Base-by-base conservation (phyloP, 768 basidiomycete genomes). In the Lactarius pseudohatsudake region DNA sequence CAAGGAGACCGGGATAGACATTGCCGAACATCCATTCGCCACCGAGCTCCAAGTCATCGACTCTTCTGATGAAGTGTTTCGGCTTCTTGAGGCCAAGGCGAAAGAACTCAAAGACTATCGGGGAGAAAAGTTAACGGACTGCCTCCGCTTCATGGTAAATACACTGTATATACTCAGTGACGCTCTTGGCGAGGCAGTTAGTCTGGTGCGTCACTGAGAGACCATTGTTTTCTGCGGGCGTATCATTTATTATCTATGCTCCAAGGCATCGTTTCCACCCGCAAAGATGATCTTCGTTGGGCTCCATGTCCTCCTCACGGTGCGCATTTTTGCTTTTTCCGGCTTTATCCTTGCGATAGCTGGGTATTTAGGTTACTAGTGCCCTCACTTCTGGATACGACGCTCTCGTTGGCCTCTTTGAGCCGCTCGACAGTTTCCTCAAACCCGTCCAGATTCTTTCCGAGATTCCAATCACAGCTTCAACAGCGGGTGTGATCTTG, bases 341-440 rank as follows among this genome's bases (percentile, higher is more conserved):
- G 11, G 34, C 36, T 36, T 36, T 36, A 36, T 36, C 9, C 36
- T 7, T 36, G 11, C 11, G 11, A 36, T 36, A 38, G 11, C 36
- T 38, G 36, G 11, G 36, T 38, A 38, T 38, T 16, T 18, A 61
- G 61, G 36, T 26, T 7, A 16, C 50, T n/a, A 5, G 13, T 36
- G 3, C 18, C 3, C n/a, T 28, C 13, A 26, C n/a, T 8, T 32
- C 45, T 15, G 50, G 50, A 8, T 61, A 53, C 20, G 41, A 61
- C 15, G n/a, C 50, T 2, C 50, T 61, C n/a, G 34, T 60, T 22
- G 43, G 22, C 26, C 30, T 60, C 18, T 60, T 60, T n/a, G 43
- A 26, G 47, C 34, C 30, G 11, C 30, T 60, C 30, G 43, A n/a
- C 34, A 40, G 13, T n/a, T 43, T 60, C 59, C 59, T 60, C 20